Evolutionary conservation across 2,329 filamentous ascomycete genomes (phyloP).

Genomic region (Epichloe gansuensis): DNA sequence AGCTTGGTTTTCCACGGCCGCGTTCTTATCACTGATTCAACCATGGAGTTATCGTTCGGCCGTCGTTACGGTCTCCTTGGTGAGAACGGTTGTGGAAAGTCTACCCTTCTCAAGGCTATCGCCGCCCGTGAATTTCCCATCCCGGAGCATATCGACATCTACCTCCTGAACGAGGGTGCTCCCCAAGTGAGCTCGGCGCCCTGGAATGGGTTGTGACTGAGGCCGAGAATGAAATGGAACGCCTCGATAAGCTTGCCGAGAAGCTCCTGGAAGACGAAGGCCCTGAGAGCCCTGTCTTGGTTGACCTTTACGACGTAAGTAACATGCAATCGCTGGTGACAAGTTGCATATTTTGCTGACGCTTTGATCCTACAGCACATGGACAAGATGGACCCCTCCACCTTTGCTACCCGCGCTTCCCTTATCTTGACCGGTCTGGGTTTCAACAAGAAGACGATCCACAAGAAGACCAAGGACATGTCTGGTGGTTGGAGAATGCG

Average conservation of each 20-base stretch:
- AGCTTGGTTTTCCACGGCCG: conserved; percentile 96
- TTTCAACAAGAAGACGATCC: conserved; percentile 95
- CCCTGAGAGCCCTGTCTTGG: conserved; percentile 77
- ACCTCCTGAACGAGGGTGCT: conserved; percentile 94
- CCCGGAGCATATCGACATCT: conserved; percentile 94
- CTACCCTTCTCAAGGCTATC: conserved; percentile 92
- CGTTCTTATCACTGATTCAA: conserved; percentile 88
- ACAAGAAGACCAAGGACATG: conserved; percentile 99
- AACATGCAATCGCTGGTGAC: no score
- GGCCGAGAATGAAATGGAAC: conserved; percentile 83
- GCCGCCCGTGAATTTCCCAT: conserved; percentile 88
- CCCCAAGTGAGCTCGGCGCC: conserved; percentile 80
- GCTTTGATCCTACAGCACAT: conserved; percentile 55
- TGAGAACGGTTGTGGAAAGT: conserved; percentile 99
- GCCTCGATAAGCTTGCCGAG: conserved; percentile 80
- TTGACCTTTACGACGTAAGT: conserved; percentile 90
- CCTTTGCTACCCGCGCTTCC: conserved; percentile 89
- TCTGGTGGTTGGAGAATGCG: conserved; percentile 99
- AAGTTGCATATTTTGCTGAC: conserved; percentile 9
- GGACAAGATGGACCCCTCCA: conserved; percentile 97
- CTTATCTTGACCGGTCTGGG: conserved; percentile 96
- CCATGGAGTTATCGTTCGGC: conserved; percentile 83
- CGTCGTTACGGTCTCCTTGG: conserved; percentile 90
- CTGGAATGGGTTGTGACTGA: conserved; percentile 95
- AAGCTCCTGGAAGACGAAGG: conserved; percentile 84